Evolutionary conservation across 1,284 basidiomycete species (phyloP), one percentile per base, ranked within the genome.

Genomic region (Pascua guehoae): DNA sequence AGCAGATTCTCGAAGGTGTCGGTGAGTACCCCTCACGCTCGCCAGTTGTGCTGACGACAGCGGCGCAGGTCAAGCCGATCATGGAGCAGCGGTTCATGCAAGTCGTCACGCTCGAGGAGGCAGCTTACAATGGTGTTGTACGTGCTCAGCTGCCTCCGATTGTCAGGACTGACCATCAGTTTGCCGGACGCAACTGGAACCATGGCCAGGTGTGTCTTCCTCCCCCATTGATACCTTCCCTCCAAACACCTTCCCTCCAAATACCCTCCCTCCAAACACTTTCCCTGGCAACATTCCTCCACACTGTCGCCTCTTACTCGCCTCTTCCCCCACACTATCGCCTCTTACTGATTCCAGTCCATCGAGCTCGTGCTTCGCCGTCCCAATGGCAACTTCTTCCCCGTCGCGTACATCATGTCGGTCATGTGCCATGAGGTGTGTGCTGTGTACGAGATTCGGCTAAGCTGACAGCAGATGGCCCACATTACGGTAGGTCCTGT

Each of bases 341-440:
- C 24, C 7, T 4, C 24, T 3, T 32, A 32, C 57, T 58, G 17
- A 55, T 18, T 4, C 5, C 41, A 61, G 54, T 54, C 56, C 16
- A 72, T 80, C 49, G 76, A 79, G 62, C 68, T 80, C 14, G 78
- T 80, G 0, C 60, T 79, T 15, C 62, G 79, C 7, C 58, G 74
- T 0, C 64, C 68, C 0, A 64, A 62, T 38, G 77, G 78, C 0
- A 60, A 60, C 2, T 79, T 79, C 52, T 58, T 72, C 8, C 76
- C 76, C 43, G 36, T 72, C 44, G 51, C 58, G n/a, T 77, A 69
- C 47, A 71, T 78, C 44, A 65, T 70, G 8, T 67, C 66, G 0
- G 73, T 75, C 48, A 74, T 78, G 74, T 76, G 73, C 47, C 76
- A 78, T 57, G 76, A 78, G 66, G 72, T 74, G 49, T 59, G 70